Conservation (phyloP, 169 alveolate genomes). For the Babesia divergens region DNA sequence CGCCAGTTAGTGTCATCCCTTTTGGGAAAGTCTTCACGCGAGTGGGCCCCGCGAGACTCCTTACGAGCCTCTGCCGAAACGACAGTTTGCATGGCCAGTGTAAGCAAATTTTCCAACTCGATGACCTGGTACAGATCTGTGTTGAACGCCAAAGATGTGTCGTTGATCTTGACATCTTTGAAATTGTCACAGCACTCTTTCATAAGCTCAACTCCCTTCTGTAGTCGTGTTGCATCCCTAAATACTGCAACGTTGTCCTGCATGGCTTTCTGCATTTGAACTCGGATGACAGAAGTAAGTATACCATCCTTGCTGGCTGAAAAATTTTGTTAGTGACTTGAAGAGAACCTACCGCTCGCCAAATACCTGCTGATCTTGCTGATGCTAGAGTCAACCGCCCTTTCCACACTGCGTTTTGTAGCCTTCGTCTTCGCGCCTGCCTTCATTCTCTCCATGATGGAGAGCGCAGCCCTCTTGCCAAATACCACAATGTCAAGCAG, state of each 20-base stretch:
- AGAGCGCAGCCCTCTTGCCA: slow-evolving; percentile 94
- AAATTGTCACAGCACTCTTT: slow-evolving; percentile 75
- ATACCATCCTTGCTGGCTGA: slow-evolving; percentile 52
- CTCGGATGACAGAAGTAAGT: slow-evolving; percentile 62
- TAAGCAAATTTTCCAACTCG: slow-evolving; percentile 92
- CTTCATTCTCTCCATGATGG: slow-evolving; percentile 48
- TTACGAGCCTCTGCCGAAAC: slow-evolving; percentile 91
- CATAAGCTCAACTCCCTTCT: slow-evolving; percentile 85
- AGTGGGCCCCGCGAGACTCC: slow-evolving; percentile 98
- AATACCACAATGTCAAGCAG: slow-evolving; percentile 94
- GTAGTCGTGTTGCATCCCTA: slow-evolving; percentile 84
- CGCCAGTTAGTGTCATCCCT: slow-evolving; percentile 94
- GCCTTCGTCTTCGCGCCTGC: slow-evolving; percentile 12
- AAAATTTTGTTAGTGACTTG: slow-evolving; percentile 9
- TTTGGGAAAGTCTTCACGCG: slow-evolving; percentile 95
- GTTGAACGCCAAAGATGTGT: slow-evolving; percentile 89
- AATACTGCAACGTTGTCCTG: slow-evolving; percentile 95
- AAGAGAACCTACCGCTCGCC: slow-evolving; percentile 1
- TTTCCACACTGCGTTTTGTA: background rate
- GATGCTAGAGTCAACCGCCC: slow-evolving; percentile 16
- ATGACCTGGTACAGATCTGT: slow-evolving; percentile 94
- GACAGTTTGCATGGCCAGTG: slow-evolving; percentile 88
- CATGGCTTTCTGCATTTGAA: slow-evolving; percentile 85
- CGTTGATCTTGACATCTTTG: slow-evolving; percentile 85
- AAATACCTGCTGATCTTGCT: slow-evolving; percentile 22